Conservation (phyloP, 345 rosid genomes). For the Eucalyptus marginata region DNA sequence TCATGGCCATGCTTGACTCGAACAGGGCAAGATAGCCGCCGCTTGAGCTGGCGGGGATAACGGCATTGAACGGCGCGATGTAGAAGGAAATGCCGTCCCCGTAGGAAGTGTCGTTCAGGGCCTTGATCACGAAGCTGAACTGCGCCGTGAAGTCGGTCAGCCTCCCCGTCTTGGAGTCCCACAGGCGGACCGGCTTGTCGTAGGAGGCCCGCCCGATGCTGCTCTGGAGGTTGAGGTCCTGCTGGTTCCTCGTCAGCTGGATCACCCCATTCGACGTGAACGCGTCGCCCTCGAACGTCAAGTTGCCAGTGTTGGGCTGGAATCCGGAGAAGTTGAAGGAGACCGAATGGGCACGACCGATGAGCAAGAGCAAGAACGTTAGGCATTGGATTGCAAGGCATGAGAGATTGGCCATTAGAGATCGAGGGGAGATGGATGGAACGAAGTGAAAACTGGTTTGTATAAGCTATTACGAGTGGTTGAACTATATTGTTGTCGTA, state of each 20-base stretch:
- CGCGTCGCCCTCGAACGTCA: slow-evolving; percentile 29
- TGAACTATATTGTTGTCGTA: background rate
- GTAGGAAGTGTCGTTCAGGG: background rate
- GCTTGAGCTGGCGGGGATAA: slow-evolving; percentile 21
- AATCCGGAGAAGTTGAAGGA: slow-evolving; percentile 28
- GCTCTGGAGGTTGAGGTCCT: background rate
- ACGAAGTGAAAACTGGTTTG: background rate
- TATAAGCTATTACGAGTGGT: background rate
- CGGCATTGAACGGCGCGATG: slow-evolving; percentile 25
- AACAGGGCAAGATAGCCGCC: slow-evolving; percentile 37
- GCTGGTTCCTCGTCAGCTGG: slow-evolving; percentile 27
- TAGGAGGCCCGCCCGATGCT: slow-evolving; percentile 41
- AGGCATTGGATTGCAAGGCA: background rate
- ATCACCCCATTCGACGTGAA: slow-evolving; percentile 1
- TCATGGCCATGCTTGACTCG: background rate
- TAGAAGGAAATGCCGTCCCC: slow-evolving; percentile 49
- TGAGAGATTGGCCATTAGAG: background rate
- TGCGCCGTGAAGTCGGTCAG: slow-evolving; percentile 39
- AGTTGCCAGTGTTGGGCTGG: slow-evolving; percentile 2
- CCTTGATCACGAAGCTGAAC: slow-evolving; percentile 20
- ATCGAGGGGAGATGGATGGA: background rate
- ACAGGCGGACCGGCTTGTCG: slow-evolving; percentile 16
- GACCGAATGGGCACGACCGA: slow-evolving; percentile 9
- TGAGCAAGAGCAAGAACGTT: background rate
- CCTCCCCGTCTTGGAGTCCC: slow-evolving; percentile 24